A percentile compares a stretch with the other conserved stretches of the same genome.
These are phyloP conservation scores for Colletotrichum sp. DNA, from an alignment of 2,329 filamentous ascomycete species.

Conservation along the genomic window DNA sequence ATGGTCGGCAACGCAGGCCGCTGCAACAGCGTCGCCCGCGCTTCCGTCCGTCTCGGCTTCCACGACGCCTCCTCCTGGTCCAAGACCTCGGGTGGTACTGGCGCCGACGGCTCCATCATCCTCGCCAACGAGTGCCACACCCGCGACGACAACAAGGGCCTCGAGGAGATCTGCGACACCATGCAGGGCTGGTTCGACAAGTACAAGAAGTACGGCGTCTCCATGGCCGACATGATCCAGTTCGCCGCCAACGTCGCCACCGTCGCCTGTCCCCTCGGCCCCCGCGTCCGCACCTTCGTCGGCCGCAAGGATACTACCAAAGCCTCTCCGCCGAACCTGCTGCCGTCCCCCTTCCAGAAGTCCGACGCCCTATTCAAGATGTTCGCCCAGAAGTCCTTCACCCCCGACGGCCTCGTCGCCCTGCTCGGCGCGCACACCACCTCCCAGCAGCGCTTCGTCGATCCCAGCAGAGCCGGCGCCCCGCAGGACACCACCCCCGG, in stretches of 20 bases:
- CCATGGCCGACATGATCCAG: slow-evolving; percentile 60
- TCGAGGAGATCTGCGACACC: slow-evolving; percentile 46
- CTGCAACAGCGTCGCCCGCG: slow-evolving; percentile 48
- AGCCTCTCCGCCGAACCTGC: slow-evolving; percentile 41
- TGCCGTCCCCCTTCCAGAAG: slow-evolving; percentile 47
- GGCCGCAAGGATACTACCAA: slow-evolving; percentile 52
- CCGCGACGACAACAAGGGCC: slow-evolving; percentile 49
- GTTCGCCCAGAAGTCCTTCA: slow-evolving; percentile 60
- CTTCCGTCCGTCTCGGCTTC: slow-evolving; percentile 51
- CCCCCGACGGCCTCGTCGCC: slow-evolving; percentile 53
- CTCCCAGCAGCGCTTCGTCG: slow-evolving; percentile 52
- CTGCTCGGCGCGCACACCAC: slow-evolving; percentile 60
- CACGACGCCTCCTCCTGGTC: slow-evolving; percentile 53
- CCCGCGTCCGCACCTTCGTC: slow-evolving; percentile 54
- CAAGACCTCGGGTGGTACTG: slow-evolving; percentile 40
- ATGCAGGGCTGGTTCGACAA: slow-evolving; percentile 44
- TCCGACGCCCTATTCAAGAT: slow-evolving; percentile 53
- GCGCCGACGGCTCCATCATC: slow-evolving; percentile 53
- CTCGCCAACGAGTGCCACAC: slow-evolving; percentile 41
- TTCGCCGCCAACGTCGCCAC: slow-evolving; percentile 56
- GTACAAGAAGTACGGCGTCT: slow-evolving; percentile 46
- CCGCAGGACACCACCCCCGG: slow-evolving; percentile 58
- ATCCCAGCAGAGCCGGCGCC: slow-evolving; percentile 41
- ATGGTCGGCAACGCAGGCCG: slow-evolving; percentile 42
- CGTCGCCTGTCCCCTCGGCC: slow-evolving; percentile 49